Conservation (phyloP, 768 basidiomycete species). For the Tulasnella sp. region DNA sequence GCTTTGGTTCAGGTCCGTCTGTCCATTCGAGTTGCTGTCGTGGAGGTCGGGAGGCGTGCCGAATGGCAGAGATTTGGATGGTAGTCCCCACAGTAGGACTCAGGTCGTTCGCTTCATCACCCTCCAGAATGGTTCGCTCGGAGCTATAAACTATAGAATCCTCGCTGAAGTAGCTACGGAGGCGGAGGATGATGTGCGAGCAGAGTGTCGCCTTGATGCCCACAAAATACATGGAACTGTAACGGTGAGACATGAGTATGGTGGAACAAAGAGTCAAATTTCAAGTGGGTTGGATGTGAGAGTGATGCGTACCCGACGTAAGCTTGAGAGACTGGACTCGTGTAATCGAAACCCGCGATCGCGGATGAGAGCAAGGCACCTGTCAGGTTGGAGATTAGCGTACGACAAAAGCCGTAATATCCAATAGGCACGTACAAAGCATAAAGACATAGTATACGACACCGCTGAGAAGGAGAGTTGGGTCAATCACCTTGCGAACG, state of each 20-base stretch:
- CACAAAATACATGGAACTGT: conserved; percentile 9
- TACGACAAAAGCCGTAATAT: background rate
- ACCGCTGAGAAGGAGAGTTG: background rate
- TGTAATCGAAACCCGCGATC: background rate
- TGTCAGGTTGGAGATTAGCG: background rate
- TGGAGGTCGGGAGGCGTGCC: background rate
- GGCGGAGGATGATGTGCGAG: conserved; percentile 23
- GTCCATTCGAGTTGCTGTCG: background rate
- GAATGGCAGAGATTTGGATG: background rate
- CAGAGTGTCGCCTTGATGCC: conserved; percentile 16
- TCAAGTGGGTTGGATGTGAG: background rate
- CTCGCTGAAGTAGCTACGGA: conserved; percentile 17
- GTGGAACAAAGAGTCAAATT: background rate
- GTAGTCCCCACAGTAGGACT: background rate
- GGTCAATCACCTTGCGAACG: background rate
- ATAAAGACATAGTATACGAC: background rate
- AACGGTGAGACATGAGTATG: background rate
- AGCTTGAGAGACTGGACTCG: background rate
- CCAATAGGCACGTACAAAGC: background rate
- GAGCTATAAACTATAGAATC: background rate
- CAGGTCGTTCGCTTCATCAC: background rate
- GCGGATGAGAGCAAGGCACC: background rate
- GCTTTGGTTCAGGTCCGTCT: background rate
- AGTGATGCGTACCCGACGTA: background rate
- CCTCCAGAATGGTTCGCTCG: background rate